A percentile compares a stretch with the other conserved stretches of the same genome.
Evolutionary conservation across 108 stramenopile genomes (phyloP).

Genomic region (Mayamaea pseudoterrestris): DNA sequence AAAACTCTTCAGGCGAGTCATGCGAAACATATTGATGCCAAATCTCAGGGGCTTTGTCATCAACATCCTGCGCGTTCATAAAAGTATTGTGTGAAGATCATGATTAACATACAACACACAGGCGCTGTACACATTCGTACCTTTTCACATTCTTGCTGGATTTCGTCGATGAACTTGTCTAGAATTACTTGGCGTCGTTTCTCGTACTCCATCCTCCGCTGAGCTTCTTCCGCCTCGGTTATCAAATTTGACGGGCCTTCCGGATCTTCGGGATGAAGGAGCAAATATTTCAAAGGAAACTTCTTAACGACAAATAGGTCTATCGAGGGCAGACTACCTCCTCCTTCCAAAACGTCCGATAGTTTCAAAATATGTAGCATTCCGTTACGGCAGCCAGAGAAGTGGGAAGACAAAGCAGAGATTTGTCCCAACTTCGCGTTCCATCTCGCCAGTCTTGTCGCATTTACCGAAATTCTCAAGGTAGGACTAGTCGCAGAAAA

Average conservation of each 20-base stretch:
- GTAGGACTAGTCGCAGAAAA: slow-evolving; percentile 16
- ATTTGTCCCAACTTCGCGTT: no score
- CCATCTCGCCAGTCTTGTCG: slow-evolving; percentile 62
- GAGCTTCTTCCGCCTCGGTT: not conserved
- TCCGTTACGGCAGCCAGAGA: not conserved
- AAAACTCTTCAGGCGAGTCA: slow-evolving; percentile 48
- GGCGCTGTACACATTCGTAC: not conserved
- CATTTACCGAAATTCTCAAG: slow-evolving; percentile 44
- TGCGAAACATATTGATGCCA: slow-evolving; percentile 39
- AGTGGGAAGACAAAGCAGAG: slow-evolving; percentile 45
- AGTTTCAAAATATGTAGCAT: slow-evolving; percentile 14
- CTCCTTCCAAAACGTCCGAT: slow-evolving; percentile 41
- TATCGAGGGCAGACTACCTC: slow-evolving; percentile 53
- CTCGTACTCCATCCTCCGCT: not conserved
- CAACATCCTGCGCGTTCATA: slow-evolving; percentile 64
- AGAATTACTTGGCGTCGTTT: not conserved
- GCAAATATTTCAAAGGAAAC: slow-evolving; percentile 57
- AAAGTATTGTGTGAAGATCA: not conserved
- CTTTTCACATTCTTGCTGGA: not conserved
- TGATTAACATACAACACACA: not conserved
- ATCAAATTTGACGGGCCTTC: not conserved
- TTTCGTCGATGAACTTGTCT: not conserved
- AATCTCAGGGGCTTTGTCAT: slow-evolving; percentile 47
- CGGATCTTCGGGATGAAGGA: slow-evolving; percentile 10
- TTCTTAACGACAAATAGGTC: slow-evolving; percentile 44